Evolutionary conservation across 2,329 filamentous ascomycete species (phyloP).

Genomic region (Cladosporium sp.): DNA sequence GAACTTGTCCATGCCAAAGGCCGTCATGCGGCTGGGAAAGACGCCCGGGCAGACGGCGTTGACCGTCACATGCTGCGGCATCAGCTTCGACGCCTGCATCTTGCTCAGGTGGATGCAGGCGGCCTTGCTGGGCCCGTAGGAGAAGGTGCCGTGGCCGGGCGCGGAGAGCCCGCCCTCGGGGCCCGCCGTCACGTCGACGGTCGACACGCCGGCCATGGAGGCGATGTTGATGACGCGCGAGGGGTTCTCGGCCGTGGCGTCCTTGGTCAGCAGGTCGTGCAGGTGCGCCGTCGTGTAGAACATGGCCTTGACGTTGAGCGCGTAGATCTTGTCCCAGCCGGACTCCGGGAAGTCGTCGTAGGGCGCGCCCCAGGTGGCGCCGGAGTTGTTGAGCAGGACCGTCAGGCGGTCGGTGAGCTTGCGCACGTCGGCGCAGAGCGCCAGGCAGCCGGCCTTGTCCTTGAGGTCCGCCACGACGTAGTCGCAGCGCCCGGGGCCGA

Average conservation of each 20-base stretch:
- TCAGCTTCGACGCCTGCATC: conserved; percentile 48
- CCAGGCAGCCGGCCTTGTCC: conserved; percentile 38
- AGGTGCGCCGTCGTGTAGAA: conserved; percentile 45
- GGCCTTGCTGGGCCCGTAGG: conserved; percentile 45
- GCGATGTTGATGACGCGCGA: conserved; percentile 43
- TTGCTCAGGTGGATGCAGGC: conserved; percentile 51
- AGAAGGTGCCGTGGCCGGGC: conserved; percentile 36
- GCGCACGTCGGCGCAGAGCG: conserved; percentile 37
- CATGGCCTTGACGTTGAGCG: conserved; percentile 31
- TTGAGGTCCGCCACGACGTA: conserved; percentile 40
- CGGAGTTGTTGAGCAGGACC: conserved; percentile 43
- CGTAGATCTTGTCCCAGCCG: conserved; percentile 49
- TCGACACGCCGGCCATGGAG: conserved; percentile 40
- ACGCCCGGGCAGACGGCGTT: conserved; percentile 53
- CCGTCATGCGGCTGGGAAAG: conserved; percentile 53
- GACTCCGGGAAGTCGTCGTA: conserved; percentile 53
- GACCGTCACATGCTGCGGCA: conserved; percentile 47
- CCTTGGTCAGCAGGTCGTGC: conserved; percentile 38
- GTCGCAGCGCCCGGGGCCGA: conserved; percentile 42
- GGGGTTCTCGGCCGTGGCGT: conserved; percentile 35
- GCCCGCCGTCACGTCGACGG: conserved; percentile 40
- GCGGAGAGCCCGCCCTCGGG: conserved; percentile 46
- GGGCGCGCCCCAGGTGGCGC: conserved; percentile 43
- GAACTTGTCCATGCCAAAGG: conserved; percentile 41
- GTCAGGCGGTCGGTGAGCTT: conserved; percentile 40